phyloP scores from a whole-genome alignment of 768 basidiomycete genomes.

The Xerocomus spinulosus region DNA sequence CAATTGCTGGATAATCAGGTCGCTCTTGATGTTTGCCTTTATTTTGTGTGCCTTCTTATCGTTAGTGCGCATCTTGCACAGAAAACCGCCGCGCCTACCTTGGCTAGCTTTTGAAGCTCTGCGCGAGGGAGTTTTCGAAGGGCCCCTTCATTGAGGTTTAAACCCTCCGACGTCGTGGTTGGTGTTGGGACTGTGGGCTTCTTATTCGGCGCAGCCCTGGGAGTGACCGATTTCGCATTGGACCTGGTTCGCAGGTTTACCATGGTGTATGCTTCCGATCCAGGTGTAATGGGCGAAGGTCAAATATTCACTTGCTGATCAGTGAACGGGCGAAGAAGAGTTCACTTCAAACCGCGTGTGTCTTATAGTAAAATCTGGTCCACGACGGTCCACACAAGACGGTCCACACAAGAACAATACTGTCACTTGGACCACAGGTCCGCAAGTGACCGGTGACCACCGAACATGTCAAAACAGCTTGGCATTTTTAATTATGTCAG shows the following conservation, averaged over 20 bases:
- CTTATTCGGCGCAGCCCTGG: not conserved
- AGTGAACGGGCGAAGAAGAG: not conserved
- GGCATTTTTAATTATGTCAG: not conserved
- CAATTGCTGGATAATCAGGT: slow-evolving; percentile 22
- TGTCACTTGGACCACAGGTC: slow-evolving; percentile 11
- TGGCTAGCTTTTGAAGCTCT: slow-evolving; percentile 25
- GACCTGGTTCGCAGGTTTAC: slow-evolving; percentile 7
- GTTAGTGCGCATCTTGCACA: not conserved
- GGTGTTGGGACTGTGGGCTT: not conserved
- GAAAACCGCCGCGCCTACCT: slow-evolving; percentile 8
- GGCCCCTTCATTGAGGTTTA: slow-evolving; percentile 7
- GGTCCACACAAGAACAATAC: too few relatives aligned
- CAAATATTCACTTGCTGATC: not conserved
- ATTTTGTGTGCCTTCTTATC: slow-evolving; percentile 14
- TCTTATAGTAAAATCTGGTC: slow-evolving; percentile 8
- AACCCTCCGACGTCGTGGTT: not conserved
- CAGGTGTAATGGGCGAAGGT: not conserved
- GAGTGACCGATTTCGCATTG: slow-evolving; percentile 4
- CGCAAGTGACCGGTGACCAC: slow-evolving; percentile 13
- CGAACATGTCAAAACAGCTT: slow-evolving; percentile 12
- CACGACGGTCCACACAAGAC: slow-evolving; percentile 2
- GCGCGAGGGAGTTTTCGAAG: slow-evolving; percentile 25
- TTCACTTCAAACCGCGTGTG: not conserved
- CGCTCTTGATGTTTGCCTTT: slow-evolving; percentile 26
- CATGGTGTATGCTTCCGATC: slow-evolving; percentile 4